Evolutionary conservation across 179 eudicot species (phyloP).

Genomic region (Silene noctiflora): DNA sequence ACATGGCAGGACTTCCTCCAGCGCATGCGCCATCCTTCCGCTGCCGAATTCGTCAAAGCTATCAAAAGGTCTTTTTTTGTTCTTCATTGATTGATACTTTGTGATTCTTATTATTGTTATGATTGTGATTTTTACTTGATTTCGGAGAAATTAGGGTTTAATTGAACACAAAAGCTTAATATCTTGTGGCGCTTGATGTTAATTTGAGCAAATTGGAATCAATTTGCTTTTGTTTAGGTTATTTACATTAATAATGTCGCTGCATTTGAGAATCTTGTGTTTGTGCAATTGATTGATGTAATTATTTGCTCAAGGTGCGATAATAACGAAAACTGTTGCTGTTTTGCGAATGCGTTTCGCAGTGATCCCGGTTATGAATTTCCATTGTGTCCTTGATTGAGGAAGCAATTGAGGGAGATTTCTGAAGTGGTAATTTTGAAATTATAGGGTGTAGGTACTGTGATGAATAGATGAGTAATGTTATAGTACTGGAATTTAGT

Average conservation of each 20-base stretch:
- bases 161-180: neutral
- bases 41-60: constrained; percentile 88
- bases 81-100: neutral
- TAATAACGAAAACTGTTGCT: neutral
- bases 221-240: neutral
- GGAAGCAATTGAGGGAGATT: neutral
- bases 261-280: constrained; percentile 1
- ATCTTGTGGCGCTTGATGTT: neutral
- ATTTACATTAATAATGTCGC: neutral
- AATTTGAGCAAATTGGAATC: neutral
- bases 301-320: neutral
- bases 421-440: neutral
- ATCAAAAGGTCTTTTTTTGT: constrained; percentile 66
- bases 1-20: constrained; percentile 97
- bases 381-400: neutral
- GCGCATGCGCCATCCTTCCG: constrained; percentile 98
- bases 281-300: neutral
- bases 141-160: constrained; percentile 4
- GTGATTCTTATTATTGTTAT: neutral
- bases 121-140: neutral
- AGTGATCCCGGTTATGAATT: too few relatives aligned
- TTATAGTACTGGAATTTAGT: neutral
- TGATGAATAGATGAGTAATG: neutral
- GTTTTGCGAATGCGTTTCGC: neutral
- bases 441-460: neutral